Conservation (phyloP, 2,329 filamentous ascomycete species). For the Botrytis pseudocinerea region DNA sequence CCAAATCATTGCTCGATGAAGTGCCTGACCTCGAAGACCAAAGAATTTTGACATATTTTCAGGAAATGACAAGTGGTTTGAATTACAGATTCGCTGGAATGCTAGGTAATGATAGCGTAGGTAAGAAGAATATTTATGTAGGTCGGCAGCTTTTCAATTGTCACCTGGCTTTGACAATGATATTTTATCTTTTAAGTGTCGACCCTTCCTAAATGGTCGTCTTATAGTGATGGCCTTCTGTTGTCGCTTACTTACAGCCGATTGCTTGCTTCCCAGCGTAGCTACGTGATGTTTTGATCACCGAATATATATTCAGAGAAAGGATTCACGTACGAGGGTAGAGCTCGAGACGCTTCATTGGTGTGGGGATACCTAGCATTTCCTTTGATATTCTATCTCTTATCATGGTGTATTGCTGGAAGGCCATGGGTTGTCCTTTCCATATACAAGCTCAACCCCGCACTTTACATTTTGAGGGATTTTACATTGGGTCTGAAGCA, state of each 20-base stretch:
- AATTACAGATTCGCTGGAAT: background rate
- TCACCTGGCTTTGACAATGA: background rate
- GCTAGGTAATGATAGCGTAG: background rate
- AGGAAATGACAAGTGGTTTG: background rate
- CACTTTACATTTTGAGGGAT: background rate
- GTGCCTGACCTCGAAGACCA: slow-evolving; percentile 63
- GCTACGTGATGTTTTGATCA: background rate
- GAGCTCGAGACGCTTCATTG: background rate
- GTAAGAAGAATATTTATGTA: background rate
- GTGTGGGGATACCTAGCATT: background rate
- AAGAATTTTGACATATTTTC: slow-evolving; percentile 49
- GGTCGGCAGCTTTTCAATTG: background rate
- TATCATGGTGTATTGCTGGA: background rate
- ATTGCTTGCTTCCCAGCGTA: background rate
- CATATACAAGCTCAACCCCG: background rate
- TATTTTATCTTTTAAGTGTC: background rate
- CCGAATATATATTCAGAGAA: background rate
- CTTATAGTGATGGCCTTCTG: background rate
- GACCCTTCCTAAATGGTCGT: slow-evolving; percentile 11
- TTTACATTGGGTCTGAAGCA: background rate
- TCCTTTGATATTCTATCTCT: background rate
- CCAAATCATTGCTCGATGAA: slow-evolving; percentile 52
- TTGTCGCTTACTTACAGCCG: background rate
- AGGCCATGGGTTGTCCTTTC: background rate
- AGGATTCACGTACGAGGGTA: background rate